These are phyloP conservation scores for Anthracocystis panici-leucophaei DNA, from an alignment of 1,284 basidiomycete species.

Conservation along the genomic window DNA sequence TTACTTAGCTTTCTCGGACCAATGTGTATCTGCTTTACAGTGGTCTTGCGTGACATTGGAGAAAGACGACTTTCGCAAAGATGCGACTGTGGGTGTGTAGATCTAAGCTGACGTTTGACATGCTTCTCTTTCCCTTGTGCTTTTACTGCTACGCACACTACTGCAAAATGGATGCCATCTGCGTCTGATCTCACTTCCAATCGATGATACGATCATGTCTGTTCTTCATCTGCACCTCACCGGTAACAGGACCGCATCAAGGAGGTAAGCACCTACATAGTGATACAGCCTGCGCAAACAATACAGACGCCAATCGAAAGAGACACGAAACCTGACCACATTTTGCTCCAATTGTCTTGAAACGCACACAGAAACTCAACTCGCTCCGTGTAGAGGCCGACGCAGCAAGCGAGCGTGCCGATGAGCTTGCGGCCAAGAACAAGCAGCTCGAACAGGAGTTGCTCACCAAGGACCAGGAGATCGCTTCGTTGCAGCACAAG, in stretches of 20 bases:
- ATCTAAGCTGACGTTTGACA: not conserved
- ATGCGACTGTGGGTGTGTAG: not conserved
- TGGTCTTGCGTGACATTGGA: not conserved
- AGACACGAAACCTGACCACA: slow-evolving; percentile 1
- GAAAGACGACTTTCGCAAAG: not conserved
- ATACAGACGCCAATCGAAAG: not conserved
- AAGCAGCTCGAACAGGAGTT: slow-evolving; percentile 79
- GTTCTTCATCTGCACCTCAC: not conserved
- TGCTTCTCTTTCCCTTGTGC: not conserved
- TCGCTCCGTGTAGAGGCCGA: slow-evolving; percentile 88
- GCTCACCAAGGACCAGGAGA: slow-evolving; percentile 88
- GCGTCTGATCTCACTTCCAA: not conserved
- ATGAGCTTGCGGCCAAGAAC: slow-evolving; percentile 66
- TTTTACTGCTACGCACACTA: not conserved
- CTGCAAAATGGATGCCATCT: not conserved
- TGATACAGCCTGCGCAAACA: not conserved
- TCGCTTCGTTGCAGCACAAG: slow-evolving; percentile 84
- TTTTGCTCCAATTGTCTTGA: not conserved
- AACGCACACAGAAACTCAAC: slow-evolving; percentile 72
- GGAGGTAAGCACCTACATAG: slow-evolving; percentile 70
- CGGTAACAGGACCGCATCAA: slow-evolving; percentile 73
- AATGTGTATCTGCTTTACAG: not conserved
- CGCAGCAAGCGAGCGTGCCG: slow-evolving; percentile 73
- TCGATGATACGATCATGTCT: not conserved
- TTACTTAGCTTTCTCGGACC: not conserved